These are phyloP conservation scores for Scheffersomyces insectosa DNA, from an alignment of 1,139 yeast genomes.

Conservation along the genomic window DNA sequence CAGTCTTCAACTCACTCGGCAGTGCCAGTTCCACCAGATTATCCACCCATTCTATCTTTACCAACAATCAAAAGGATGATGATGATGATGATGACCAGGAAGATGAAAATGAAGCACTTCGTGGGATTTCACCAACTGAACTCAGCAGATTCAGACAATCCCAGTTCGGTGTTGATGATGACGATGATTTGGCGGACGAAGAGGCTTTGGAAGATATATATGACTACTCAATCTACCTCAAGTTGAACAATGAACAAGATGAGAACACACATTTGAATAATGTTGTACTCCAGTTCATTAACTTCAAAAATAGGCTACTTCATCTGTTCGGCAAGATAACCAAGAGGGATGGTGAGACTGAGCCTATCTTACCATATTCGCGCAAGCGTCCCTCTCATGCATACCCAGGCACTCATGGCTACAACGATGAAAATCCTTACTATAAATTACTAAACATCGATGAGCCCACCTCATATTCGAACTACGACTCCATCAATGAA, in stretches of 20 bases:
- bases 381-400: background rate
- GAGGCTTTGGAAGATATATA: conserved; percentile 10
- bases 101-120: conserved; percentile 2
- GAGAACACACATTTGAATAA: conserved; percentile 15
- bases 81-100: conserved; percentile 15
- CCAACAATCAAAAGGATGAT: conserved; percentile 15
- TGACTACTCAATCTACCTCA: conserved; percentile 18
- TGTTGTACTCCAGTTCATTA: conserved; percentile 18
- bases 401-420: background rate
- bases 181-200: conserved; percentile 9
- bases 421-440: background rate
- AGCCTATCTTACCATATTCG: no score
- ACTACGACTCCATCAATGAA: conserved; percentile 38
- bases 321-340: conserved; percentile 4
- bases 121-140: background rate
- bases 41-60: conserved; percentile 13
- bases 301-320: conserved; percentile 16
- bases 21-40: conserved; percentile 14
- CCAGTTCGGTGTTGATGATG: background rate
- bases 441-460: background rate
- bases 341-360: background rate
- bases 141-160: background rate
- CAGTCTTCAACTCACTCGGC: conserved; percentile 10
- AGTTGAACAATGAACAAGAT: conserved; percentile 15
- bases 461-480: conserved; percentile 3